Conservation (phyloP, 208 protist genomes). For the Crithidia fasciculata region DNA sequence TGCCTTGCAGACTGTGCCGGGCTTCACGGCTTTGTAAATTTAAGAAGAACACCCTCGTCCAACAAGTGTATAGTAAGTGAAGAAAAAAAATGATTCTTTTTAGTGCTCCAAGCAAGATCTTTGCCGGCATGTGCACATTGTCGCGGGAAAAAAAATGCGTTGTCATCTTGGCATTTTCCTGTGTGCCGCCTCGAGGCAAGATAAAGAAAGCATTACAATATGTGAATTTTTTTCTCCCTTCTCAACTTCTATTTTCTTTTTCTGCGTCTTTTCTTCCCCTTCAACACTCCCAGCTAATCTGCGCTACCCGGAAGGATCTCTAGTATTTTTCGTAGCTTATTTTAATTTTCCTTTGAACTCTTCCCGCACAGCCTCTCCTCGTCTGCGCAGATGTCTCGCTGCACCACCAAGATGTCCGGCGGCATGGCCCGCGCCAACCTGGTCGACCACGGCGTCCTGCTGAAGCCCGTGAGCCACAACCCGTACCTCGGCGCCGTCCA, state of each 20-base stretch:
- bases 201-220: not conserved
- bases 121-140: too few relatives aligned
- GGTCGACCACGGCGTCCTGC: constrained; percentile 74
- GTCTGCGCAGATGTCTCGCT: constrained; percentile 58
- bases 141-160: too few relatives aligned
- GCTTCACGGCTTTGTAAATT: too few relatives aligned
- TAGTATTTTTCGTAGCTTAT: not conserved
- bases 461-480: constrained; percentile 83
- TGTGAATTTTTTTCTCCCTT: constrained; percentile 2
- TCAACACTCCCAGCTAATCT: not conserved
- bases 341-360: not conserved
- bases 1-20: too few relatives aligned
- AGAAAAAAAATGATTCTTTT: too few relatives aligned
- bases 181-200: too few relatives aligned
- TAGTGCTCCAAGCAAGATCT: too few relatives aligned
- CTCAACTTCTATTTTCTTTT: constrained; percentile 3
- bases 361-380: not conserved
- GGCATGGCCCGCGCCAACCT: constrained; percentile 64
- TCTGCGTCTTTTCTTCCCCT: not conserved
- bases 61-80: too few relatives aligned
- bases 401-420: constrained; percentile 54
- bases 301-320: not conserved
- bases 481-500: constrained; percentile 73
- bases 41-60: too few relatives aligned
- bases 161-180: too few relatives aligned